Conservation (phyloP, 108 stramenopile genomes). For the Cylindrotheca fusiformis region DNA sequence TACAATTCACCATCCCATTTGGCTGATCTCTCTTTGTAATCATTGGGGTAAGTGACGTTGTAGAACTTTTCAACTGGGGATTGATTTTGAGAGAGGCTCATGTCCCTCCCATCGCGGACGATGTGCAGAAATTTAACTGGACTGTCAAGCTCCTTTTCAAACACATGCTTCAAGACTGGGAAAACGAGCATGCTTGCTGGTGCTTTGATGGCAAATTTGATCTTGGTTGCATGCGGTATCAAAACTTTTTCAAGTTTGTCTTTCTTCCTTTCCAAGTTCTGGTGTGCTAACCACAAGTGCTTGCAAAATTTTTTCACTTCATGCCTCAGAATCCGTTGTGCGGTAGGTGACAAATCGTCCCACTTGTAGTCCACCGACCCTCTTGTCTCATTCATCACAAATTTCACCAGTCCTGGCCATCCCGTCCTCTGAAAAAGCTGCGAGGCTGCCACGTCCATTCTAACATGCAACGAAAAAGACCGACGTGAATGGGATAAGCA, state of each 20-base stretch:
- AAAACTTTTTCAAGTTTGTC: background rate
- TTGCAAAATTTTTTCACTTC: constrained; percentile 3
- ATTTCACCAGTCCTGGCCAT: constrained; percentile 60
- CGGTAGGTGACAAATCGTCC: constrained; percentile 3
- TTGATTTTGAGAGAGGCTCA: constrained; percentile 70
- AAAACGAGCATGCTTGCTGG: constrained; percentile 74
- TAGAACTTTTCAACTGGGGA: constrained; percentile 77
- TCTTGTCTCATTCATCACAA: constrained; percentile 30
- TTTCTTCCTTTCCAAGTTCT: background rate
- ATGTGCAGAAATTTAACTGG: constrained; percentile 60
- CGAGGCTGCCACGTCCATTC: constrained; percentile 62
- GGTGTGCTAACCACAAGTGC: background rate
- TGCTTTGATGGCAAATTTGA: constrained; percentile 70
- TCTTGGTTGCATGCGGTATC: background rate
- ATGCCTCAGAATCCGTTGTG: constrained; percentile 14
- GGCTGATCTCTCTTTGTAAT: constrained; percentile 2
- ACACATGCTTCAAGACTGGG: constrained; percentile 37
- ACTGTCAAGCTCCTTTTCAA: constrained; percentile 3
- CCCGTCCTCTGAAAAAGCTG: constrained; percentile 37
- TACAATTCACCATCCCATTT: constrained; percentile 5
- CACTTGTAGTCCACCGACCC: constrained; percentile 21
- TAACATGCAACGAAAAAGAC: too few species aligned
- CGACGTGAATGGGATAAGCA: too few species aligned
- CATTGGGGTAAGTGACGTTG: constrained; percentile 29
- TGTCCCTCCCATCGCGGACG: constrained; percentile 81